Evolutionary conservation across 1,139 yeast genomes (phyloP), one percentile per base, ranked within the genome.

Genomic region (Diutina neorugosa): DNA sequence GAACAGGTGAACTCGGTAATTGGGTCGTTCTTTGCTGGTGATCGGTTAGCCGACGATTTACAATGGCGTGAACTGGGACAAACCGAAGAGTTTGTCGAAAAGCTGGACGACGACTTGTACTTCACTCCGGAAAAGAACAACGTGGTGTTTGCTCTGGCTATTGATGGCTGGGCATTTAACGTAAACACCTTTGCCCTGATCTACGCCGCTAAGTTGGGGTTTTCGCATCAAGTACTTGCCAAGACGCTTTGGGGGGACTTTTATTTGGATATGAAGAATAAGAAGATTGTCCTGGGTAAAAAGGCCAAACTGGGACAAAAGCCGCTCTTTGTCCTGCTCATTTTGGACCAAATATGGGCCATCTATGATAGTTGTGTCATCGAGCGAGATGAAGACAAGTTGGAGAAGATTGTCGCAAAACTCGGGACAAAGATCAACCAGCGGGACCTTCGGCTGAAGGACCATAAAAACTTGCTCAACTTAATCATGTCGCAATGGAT

Each of bases 91-190:
- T 87, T 76, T 62, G 76, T 84, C 12, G 97, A 89, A 60, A 78
- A 77, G 58, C 86, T 84, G 59, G 98, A 93, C 65, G 81, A 85
- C 51, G 94, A 86, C 60, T 70, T 93, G 44, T 94, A 94, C 64
- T 94, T 94, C 60, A 78, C 89, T 11, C 98, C 99, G 0, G 90
- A 86, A 53, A 78, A 80, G 62, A 90, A 91, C 65, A 94, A 94
- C 64, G 98, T 94, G 6, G 82, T 94, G 1, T 93, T 94, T 70
- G 91, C 96, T 0, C 85, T 96, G 46, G 98, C 98, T 0, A 74
- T 86, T 23, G 98, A 93, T 67, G 98, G 98, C 4, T 94, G 98
- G 98, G 98, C 98, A 0, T 94, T 94, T 67, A 86, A 90, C 52
- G 74, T 94, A 44, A 81, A 87, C 55, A 96, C 94, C 56, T 86